Base-by-base conservation (phyloP, 2,329 filamentous ascomycete species). In the Eutypa lata region DNA sequence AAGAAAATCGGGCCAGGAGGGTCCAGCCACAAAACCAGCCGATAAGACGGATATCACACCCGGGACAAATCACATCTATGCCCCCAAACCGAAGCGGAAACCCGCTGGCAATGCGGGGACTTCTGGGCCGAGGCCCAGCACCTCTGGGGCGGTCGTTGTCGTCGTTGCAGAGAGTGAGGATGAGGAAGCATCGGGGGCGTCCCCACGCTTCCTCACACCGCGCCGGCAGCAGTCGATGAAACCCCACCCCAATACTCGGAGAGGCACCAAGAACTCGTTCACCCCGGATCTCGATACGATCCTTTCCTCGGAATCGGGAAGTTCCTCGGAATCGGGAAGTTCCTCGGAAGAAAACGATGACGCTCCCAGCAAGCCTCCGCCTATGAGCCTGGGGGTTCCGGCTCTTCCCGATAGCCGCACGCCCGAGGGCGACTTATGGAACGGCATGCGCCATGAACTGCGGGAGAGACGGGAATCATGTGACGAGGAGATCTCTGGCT, bases 21-120 rank as follows among this genome's bases (percentile, higher is more conserved):
- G 78, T 6, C 84, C 85, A 19, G 82, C 85, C 28, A 82, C 85
- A 21, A 78, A 77, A 50, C 83, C 81, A 11, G 80, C 81, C 53
- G 85, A 89, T 71, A 89, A 87, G 72, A 91, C 88, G 35, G 87
- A 91, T 65, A 86, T 86, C 51, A 83, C 82, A 0, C 83, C 84
- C 37, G 84, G 83, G 60, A 82, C 79, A 57, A 84, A 79, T 63
- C 81, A 80, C 71, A 83, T 81, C 54, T 84, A 82, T 71, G 75
- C 75, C n/a, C 72, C 70, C 58, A 68, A 69, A 49, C 66, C 71
- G 45, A 71, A 73, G 62, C 75, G 74, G 60, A 68, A 67, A 55
- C 54, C 56, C 42, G 57, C 52, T 26, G 53, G 56, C 31, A 51
- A 51, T 54, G 7, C 16, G 24, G 11, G 42, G 14, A 16, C 42